These are phyloP conservation scores for Colletotrichum incanum DNA, from an alignment of 2,329 filamentous ascomycete genomes.

Conservation along the genomic window DNA sequence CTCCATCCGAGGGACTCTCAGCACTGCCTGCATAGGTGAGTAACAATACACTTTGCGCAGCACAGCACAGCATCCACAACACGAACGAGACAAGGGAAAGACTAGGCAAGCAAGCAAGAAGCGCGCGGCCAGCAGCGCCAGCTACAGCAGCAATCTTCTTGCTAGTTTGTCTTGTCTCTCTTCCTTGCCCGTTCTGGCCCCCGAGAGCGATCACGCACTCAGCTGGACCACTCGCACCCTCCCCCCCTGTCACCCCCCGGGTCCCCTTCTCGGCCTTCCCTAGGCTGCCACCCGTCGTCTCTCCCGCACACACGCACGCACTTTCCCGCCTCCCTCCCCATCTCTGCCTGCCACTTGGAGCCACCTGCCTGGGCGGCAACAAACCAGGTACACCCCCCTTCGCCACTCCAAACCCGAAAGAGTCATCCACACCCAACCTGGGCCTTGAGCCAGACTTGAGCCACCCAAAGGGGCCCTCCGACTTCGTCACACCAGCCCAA, in stretches of 20 bases:
- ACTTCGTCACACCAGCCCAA: slow-evolving; percentile 45
- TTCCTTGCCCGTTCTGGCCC: slow-evolving; percentile 8
- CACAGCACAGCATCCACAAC: slow-evolving; percentile 14
- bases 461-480: slow-evolving; percentile 43
- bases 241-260: slow-evolving; percentile 27
- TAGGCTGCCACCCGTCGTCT: slow-evolving; percentile 34
- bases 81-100: background rate
- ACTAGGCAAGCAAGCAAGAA: slow-evolving; percentile 15
- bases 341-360: slow-evolving; percentile 50
- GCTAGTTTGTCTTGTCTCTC: slow-evolving; percentile 10
- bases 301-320: slow-evolving; percentile 10
- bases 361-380: slow-evolving; percentile 50
- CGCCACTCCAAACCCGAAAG: slow-evolving; percentile 46
- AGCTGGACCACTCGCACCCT: slow-evolving; percentile 29
- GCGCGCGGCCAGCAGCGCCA: background rate
- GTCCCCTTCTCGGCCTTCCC: slow-evolving; percentile 36
- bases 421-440: slow-evolving; percentile 47
- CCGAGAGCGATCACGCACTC: slow-evolving; percentile 37
- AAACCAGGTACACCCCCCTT: slow-evolving; percentile 42
- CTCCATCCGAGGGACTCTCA: slow-evolving; percentile 24
- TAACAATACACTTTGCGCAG: slow-evolving; percentile 16
- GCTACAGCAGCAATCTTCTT: slow-evolving; percentile 3
- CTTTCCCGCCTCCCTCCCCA: slow-evolving; percentile 33
- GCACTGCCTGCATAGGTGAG: slow-evolving; percentile 41
- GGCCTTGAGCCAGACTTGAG: slow-evolving; percentile 39